Conservation (phyloP, 1,284 basidiomycete genomes). For the Coniferiporia weirii region DNA sequence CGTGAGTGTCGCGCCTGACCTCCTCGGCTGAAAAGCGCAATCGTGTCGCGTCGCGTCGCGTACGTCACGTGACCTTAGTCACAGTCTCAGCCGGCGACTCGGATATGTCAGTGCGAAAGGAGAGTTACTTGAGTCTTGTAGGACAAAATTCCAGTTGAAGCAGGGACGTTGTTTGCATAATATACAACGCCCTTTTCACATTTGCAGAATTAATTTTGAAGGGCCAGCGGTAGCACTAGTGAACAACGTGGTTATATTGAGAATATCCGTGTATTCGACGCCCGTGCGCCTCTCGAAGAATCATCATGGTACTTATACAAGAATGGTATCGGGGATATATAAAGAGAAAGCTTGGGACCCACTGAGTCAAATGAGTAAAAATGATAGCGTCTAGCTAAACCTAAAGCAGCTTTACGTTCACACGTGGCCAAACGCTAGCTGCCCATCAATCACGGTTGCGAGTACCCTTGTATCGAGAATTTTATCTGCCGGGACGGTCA, state of each 20-base stretch:
- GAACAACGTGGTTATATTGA: neutral
- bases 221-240: neutral
- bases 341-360: neutral
- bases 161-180: too few relatives aligned
- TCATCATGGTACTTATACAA: too few relatives aligned
- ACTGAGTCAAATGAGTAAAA: neutral
- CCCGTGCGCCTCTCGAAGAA: too few relatives aligned
- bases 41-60: neutral
- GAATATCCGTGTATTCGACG: neutral
- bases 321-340: too few relatives aligned
- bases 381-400: neutral
- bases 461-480: constrained; percentile 70
- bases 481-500: constrained; percentile 54
- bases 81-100: too few relatives aligned
- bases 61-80: neutral
- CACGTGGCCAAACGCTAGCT: constrained; percentile 54
- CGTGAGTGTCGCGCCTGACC: neutral
- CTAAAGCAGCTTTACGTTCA: constrained; percentile 18
- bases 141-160: too few relatives aligned
- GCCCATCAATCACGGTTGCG: constrained; percentile 77
- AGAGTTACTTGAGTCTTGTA: too few relatives aligned
- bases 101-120: too few relatives aligned
- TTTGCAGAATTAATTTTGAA: too few relatives aligned
- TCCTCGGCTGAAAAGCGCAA: neutral
- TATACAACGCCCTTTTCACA: too few relatives aligned